Base-by-base conservation (phyloP, 1,284 basidiomycete genomes). In the Pascua sp. region DNA sequence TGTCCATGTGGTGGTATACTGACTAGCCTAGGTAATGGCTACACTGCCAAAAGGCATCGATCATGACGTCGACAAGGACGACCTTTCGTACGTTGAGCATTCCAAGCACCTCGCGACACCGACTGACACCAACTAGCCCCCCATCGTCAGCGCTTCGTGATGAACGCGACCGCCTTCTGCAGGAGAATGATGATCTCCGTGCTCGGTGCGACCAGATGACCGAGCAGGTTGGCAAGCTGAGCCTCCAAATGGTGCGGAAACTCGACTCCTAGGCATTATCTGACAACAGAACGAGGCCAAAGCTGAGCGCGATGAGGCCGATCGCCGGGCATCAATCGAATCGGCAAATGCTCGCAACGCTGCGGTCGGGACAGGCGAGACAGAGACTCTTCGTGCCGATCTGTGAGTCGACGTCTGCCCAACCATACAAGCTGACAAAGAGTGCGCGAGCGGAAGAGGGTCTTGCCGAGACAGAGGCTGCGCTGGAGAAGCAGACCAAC, bases 351-450 rank as follows among this genome's bases (percentile, higher is more conserved):
- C 53, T 8, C 55, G 50, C 51, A 42, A 44, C 4, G 47, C 47
- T 13, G 44, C 55, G 51, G 56, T 41, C 16, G 54, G 53, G 17
- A 16, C 50, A n/a, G 51, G 47, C 5, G 91, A 95, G 73, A 85
- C 91, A 47, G 91, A 93, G 67, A 80, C 87, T 40, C 76, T 94
- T 42, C 82, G 89, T 36, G 76, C 80, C 2, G 90, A 91, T 55
- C 81, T 94, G 1, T 76, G 92, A 90, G 24, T 32, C 24, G 24
- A 32, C 24, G 24, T 32, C 24, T 32, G 24, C 24, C 24, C 24
- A 32, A 32, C 24, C 24, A 32, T 32, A 7, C 24, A 32, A 32
- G 24, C 24, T 32, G 24, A 32, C 24, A 32, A 32, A 32, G 24
- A 32, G 24, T 18, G 53, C 60, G 0, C 67, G 62, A 41, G 71